A percentile compares a stretch with the other conserved stretches of the same genome.
These are phyloP conservation scores for Ramaria sp. DNA, from an alignment of 768 basidiomycete genomes.

Conservation along the genomic window DNA sequence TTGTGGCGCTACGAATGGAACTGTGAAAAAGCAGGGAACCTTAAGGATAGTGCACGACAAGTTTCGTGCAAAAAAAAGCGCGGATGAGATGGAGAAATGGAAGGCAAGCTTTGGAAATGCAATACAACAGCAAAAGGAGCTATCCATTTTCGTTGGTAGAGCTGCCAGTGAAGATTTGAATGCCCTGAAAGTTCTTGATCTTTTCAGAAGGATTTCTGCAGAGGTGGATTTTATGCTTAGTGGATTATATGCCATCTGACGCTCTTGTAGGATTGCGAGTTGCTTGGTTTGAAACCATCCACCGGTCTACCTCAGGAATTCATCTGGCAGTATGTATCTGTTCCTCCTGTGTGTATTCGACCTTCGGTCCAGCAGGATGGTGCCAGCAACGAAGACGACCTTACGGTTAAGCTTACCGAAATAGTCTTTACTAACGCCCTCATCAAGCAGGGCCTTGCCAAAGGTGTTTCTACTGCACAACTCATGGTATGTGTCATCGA, in stretches of 20 bases:
- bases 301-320: conserved; percentile 94
- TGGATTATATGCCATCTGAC: background rate
- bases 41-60: conserved; percentile 98
- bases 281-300: conserved; percentile 81
- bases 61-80: conserved; percentile 88
- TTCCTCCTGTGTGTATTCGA: conserved; percentile 94
- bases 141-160: conserved; percentile 75
- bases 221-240: conserved; percentile 42
- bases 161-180: conserved; percentile 90
- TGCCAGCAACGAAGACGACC: conserved; percentile 96
- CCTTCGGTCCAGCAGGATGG: conserved; percentile 97
- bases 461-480: conserved; percentile 79
- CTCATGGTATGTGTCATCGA: conserved; percentile 58
- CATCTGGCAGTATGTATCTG: conserved; percentile 97
- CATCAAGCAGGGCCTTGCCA: conserved; percentile 80
- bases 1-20: conserved; percentile 87
- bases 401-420: conserved; percentile 95
- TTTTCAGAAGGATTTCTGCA: conserved; percentile 87
- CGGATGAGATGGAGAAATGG: conserved; percentile 81
- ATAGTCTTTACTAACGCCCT: conserved; percentile 91
- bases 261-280: conserved; percentile 71
- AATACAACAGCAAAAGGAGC: conserved; percentile 77
- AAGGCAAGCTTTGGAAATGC: conserved; percentile 74
- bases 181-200: conserved; percentile 83
- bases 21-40: conserved; percentile 91